phyloP scores from a whole-genome alignment of 116 monocot genomes.

The Papilionanthe hybrid region DNA sequence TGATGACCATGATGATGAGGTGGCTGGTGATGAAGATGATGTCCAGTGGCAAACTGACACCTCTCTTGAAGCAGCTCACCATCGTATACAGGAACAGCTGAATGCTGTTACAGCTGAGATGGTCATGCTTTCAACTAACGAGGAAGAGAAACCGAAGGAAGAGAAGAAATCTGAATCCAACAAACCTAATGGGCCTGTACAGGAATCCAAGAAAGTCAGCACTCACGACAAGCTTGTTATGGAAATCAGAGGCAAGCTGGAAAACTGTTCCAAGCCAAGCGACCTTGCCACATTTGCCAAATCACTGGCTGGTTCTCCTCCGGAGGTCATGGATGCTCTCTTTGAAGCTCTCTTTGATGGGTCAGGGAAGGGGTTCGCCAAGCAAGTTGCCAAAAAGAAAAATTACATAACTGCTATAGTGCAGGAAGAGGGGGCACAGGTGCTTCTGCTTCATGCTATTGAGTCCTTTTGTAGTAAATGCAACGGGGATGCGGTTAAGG shows the following conservation, averaged over 20 bases:
- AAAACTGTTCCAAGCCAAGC: slow-evolving; percentile 24
- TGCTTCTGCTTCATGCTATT: slow-evolving; percentile 43
- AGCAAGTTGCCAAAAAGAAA: slow-evolving; percentile 68
- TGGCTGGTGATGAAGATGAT: slow-evolving; percentile 40
- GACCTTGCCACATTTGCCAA: slow-evolving; percentile 26
- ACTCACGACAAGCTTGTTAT: slow-evolving; percentile 18
- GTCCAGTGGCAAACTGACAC: slow-evolving; percentile 87
- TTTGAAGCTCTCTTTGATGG: slow-evolving; percentile 67
- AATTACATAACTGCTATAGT: slow-evolving; percentile 36
- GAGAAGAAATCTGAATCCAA: no score
- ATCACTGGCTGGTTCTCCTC: slow-evolving; percentile 14
- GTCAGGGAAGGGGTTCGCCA: slow-evolving; percentile 65
- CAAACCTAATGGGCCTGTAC: background rate
- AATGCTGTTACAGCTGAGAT: slow-evolving; percentile 73
- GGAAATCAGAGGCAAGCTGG: slow-evolving; percentile 29
- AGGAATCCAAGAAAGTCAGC: slow-evolving; percentile 14
- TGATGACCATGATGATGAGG: slow-evolving; percentile 30
- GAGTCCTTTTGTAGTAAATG: slow-evolving; percentile 47
- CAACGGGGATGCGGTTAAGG: slow-evolving; percentile 54
- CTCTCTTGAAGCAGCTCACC: slow-evolving; percentile 62
- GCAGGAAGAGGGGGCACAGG: slow-evolving; percentile 39
- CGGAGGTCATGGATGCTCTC: slow-evolving; percentile 49
- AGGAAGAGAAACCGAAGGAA: slow-evolving; percentile 7
- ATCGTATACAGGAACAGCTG: slow-evolving; percentile 75
- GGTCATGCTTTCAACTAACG: slow-evolving; percentile 75